phyloP scores from a whole-genome alignment of 495 filamentous ascomycete genomes.

The Cercophora sp. region DNA sequence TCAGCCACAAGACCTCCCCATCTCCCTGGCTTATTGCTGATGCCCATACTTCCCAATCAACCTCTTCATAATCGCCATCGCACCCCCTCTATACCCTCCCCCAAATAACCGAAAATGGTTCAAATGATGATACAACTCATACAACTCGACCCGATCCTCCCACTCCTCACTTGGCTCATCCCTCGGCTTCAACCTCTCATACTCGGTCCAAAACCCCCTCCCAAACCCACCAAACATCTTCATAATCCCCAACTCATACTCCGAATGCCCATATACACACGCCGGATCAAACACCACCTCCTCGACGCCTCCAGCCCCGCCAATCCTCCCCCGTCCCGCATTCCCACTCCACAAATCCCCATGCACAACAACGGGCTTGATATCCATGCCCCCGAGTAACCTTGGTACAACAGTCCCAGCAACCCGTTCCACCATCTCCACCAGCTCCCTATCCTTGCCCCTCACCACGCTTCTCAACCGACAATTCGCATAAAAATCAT shows the following conservation, averaged over 20 bases:
- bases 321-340: slow-evolving; percentile 61
- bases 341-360: slow-evolving; percentile 94
- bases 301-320: slow-evolving; percentile 52
- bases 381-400: slow-evolving; percentile 62
- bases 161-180: slow-evolving; percentile 80
- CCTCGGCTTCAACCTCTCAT: slow-evolving; percentile 69
- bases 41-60: slow-evolving; percentile 62
- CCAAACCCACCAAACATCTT: slow-evolving; percentile 93
- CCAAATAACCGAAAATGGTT: slow-evolving; percentile 88
- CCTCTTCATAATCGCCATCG: slow-evolving; percentile 69
- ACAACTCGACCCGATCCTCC: slow-evolving; percentile 72
- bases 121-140: slow-evolving; percentile 88
- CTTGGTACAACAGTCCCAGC: slow-evolving; percentile 62
- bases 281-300: slow-evolving; percentile 85
- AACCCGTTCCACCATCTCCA: slow-evolving; percentile 58
- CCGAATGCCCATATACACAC: slow-evolving; percentile 75
- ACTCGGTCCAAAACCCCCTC: slow-evolving; percentile 65
- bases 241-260: slow-evolving; percentile 94
- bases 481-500: slow-evolving; percentile 75
- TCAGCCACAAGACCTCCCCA: too few relatives aligned
- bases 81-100: slow-evolving; percentile 66
- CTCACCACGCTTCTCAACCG: slow-evolving; percentile 62
- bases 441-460: slow-evolving; percentile 58
- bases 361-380: slow-evolving; percentile 80
- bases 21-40: background rate